Evolutionary conservation across 768 basidiomycete genomes (phyloP).

Genomic region (Lepiota venenata): DNA sequence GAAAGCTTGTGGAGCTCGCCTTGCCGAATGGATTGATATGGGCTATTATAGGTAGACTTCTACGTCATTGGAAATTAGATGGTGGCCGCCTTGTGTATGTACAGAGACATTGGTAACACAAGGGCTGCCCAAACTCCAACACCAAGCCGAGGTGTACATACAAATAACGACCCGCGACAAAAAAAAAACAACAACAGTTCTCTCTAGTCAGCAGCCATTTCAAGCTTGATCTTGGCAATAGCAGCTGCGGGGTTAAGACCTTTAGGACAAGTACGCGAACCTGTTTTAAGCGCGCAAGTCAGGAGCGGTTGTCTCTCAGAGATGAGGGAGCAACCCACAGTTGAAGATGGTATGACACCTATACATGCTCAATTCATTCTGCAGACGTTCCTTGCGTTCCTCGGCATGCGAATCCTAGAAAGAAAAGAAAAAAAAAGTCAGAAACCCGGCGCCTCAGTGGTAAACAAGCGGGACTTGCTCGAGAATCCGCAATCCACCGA

Average conservation of each 20-base stretch:
- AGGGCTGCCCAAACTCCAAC: too few species aligned
- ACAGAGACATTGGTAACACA: too few species aligned
- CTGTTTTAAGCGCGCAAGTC: conserved; percentile 29
- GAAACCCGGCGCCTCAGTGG: neutral
- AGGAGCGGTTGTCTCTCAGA: conserved; percentile 5
- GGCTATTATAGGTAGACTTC: too few species aligned
- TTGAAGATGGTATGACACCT: conserved; percentile 99
- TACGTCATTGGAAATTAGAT: too few species aligned
- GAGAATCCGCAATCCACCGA: conserved; percentile 96
- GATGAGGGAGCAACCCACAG: conserved; percentile 46
- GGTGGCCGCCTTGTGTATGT: too few species aligned
- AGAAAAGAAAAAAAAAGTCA: neutral
- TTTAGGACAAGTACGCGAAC: conserved; percentile 96
- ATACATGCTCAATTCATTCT: conserved; percentile 96
- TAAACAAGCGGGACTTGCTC: conserved; percentile 48
- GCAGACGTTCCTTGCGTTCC: conserved; percentile 85
- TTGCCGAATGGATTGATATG: too few species aligned
- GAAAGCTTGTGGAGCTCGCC: too few species aligned
- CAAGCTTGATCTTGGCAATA: conserved; percentile 91
- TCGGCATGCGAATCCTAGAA: conserved; percentile 70
- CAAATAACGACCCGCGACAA: too few species aligned
- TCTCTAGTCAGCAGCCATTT: conserved; percentile 70
- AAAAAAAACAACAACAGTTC: too few species aligned
- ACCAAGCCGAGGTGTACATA: too few species aligned
- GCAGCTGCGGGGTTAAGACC: conserved; percentile 91